Evolutionary conservation across 1,284 basidiomycete genomes (phyloP).

Genomic region (Pterulicium gracile): DNA sequence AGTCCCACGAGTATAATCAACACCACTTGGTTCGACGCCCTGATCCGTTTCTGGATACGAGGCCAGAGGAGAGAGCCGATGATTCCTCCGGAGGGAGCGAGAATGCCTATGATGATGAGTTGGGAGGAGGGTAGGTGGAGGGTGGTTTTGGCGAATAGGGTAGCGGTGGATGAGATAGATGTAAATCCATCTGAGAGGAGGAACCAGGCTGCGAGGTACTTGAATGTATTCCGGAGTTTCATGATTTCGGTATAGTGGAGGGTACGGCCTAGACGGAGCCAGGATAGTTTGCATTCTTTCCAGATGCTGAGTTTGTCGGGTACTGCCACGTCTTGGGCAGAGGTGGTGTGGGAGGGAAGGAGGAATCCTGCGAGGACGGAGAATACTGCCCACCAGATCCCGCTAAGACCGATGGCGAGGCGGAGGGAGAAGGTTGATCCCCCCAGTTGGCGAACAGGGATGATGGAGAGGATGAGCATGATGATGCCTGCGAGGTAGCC

Average conservation of each 20-base stretch:
- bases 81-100: constrained; percentile 63
- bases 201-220: constrained; percentile 85
- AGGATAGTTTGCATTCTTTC: constrained; percentile 49
- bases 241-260: constrained; percentile 58
- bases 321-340: constrained; percentile 4
- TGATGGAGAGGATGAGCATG: constrained; percentile 57
- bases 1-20: constrained; percentile 58
- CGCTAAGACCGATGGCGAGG: constrained; percentile 71
- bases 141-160: constrained; percentile 75
- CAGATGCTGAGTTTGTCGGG: constrained; percentile 31
- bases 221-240: constrained; percentile 73
- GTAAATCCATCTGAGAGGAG: constrained; percentile 82
- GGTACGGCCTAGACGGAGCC: constrained; percentile 61
- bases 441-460: constrained; percentile 55
- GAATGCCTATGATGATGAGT: constrained; percentile 60
- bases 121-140: constrained; percentile 64
- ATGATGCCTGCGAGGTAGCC: constrained; percentile 75
- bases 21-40: constrained; percentile 58
- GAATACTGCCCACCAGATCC: constrained; percentile 78
- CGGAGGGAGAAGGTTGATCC: constrained; percentile 69
- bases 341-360: constrained; percentile 33
- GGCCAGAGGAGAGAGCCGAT: constrained; percentile 69
- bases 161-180: constrained; percentile 74
- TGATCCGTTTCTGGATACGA: constrained; percentile 43
- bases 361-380: constrained; percentile 67